Evolutionary conservation across 1,139 yeast genomes (phyloP).

Genomic region (Yamadazyma sp.): DNA sequence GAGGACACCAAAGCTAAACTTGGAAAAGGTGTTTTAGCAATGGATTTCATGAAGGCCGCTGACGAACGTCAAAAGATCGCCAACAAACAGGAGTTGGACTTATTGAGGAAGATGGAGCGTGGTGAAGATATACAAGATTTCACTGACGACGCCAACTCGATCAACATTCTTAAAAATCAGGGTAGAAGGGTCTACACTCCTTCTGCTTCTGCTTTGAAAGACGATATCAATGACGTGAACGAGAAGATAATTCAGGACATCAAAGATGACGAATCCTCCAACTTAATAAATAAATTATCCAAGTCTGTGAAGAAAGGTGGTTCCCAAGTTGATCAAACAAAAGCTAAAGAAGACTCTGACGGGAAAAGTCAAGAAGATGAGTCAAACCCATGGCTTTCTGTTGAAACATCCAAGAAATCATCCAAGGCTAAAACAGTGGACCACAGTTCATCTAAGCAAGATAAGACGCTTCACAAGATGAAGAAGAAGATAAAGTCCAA

Average conservation of each 20-base stretch:
- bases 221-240: conserved; percentile 43
- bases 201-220: conserved; percentile 47
- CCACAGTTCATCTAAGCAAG: conserved; percentile 55
- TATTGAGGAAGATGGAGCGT: conserved; percentile 45
- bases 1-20: conserved; percentile 39
- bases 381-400: conserved; percentile 72
- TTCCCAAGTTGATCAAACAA: not conserved
- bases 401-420: conserved; percentile 43
- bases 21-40: conserved; percentile 85
- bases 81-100: conserved; percentile 53
- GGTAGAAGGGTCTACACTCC: conserved; percentile 89
- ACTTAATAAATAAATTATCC: conserved; percentile 40
- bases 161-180: conserved; percentile 55
- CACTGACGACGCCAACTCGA: conserved; percentile 31
- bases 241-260: conserved; percentile 47
- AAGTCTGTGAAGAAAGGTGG: conserved; percentile 7
- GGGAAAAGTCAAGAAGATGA: conserved; percentile 22
- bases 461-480: conserved; percentile 53
- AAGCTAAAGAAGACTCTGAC: conserved; percentile 20
- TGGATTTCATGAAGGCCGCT: conserved; percentile 94
- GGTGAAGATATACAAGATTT: conserved; percentile 42
- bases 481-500: conserved; percentile 42
- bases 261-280: conserved; percentile 54
- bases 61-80: conserved; percentile 61
- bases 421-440: conserved; percentile 57